phyloP scores from a whole-genome alignment of 2,329 filamentous ascomycete species.

The Atkinsonella hypoxylon region DNA sequence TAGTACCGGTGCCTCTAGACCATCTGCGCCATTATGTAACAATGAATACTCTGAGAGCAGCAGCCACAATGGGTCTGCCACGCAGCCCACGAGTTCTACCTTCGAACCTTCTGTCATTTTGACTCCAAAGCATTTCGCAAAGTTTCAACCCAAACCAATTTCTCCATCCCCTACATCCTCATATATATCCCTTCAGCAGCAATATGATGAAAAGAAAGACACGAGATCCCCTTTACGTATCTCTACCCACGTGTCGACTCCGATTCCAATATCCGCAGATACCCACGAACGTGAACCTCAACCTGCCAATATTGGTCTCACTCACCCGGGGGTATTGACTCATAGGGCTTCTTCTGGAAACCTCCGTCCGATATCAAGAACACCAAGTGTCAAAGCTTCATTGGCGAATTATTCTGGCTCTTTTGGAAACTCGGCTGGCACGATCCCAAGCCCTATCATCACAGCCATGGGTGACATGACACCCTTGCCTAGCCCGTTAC shows the following conservation, averaged over 20 bases:
- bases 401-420: constrained; percentile 36
- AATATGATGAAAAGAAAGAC: constrained; percentile 5
- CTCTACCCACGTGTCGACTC: constrained; percentile 22
- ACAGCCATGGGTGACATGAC: constrained; percentile 69
- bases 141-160: constrained; percentile 18
- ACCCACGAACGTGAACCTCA: constrained; percentile 20
- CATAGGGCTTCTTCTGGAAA: constrained; percentile 19
- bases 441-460: constrained; percentile 61
- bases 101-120: constrained; percentile 8
- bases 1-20: constrained; percentile 16
- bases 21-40: constrained; percentile 16
- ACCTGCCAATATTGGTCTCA: constrained; percentile 22
- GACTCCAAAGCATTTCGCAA: constrained; percentile 11
- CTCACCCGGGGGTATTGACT: constrained; percentile 18
- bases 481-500: constrained; percentile 64
- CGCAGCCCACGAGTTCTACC: constrained; percentile 6
- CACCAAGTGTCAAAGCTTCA: constrained; percentile 49
- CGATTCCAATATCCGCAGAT: constrained; percentile 8
- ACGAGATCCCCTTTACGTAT: constrained; percentile 22
- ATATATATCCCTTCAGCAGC: constrained; percentile 8
- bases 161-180: constrained; percentile 22
- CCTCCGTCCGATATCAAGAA: constrained; percentile 42
- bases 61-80: constrained; percentile 4
- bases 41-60: constrained; percentile 7
- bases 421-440: constrained; percentile 49